Conservation (phyloP, 139 green algal species). For the Coccomyxa sp. region DNA sequence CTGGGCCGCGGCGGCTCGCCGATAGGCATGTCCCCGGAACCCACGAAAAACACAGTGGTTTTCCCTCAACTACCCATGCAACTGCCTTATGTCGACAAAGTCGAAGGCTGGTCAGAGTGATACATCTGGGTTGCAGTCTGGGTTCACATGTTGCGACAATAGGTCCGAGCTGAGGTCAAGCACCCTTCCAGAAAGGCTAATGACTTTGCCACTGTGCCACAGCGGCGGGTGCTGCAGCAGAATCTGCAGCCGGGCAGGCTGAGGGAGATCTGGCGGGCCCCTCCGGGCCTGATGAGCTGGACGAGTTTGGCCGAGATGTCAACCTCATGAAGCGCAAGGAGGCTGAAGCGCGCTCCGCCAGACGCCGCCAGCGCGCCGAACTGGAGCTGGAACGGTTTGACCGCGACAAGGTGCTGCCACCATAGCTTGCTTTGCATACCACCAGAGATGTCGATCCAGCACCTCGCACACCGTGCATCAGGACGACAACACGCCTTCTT, state of each 20-base stretch:
- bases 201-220: not conserved
- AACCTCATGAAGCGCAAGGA: conserved; percentile 54
- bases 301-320: conserved; percentile 86
- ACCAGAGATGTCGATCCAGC: no score
- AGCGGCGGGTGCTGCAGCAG: conserved; percentile 35
- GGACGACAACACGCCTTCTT: no score
- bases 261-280: conserved; percentile 18
- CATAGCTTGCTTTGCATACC: no score
- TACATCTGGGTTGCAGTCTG: not conserved
- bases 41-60: no score
- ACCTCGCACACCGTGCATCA: no score
- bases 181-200: not conserved
- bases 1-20: conserved; percentile 37
- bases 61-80: no score
- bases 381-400: conserved; percentile 5
- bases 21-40: not conserved
- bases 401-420: not conserved
- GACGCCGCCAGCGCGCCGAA: conserved; percentile 5
- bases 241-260: conserved; percentile 30
- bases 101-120: no score
- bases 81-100: no score
- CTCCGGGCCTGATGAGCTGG: conserved; percentile 47
- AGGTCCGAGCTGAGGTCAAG: no score
- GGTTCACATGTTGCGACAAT: not conserved
- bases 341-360: conserved; percentile 18